A percentile compares a stretch with the other conserved stretches of the same genome.
These are phyloP conservation scores for Withania somnifera DNA, from an alignment of 305 asterid genomes.

Conservation along the genomic window DNA sequence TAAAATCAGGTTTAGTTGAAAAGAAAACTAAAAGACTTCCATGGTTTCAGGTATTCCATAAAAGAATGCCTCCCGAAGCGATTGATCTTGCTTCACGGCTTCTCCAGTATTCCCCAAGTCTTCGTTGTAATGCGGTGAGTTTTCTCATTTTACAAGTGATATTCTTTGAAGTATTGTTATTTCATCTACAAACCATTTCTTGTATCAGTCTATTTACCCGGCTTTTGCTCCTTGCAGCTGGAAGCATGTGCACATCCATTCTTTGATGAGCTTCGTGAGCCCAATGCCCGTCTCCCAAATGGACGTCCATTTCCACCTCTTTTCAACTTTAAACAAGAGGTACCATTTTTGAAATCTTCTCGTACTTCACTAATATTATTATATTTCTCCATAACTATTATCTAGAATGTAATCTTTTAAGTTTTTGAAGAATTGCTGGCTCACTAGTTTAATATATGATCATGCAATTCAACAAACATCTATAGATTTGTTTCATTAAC, in stretches of 20 bases:
- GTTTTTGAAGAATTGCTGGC: background rate
- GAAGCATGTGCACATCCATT: constrained; percentile 96
- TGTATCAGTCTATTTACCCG: constrained; percentile 1
- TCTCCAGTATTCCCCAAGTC: constrained; percentile 93
- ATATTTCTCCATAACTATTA: background rate
- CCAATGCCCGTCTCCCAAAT: constrained; percentile 78
- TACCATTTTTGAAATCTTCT: constrained; percentile 15
- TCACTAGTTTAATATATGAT: background rate
- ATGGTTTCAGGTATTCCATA: constrained; percentile 66
- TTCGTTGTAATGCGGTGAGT: constrained; percentile 89
- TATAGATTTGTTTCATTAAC: background rate
- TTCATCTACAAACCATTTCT: background rate
- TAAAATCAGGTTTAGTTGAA: background rate
- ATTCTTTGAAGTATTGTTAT: background rate
- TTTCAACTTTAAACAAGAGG: constrained; percentile 88
- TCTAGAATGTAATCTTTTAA: background rate
- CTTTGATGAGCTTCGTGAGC: constrained; percentile 94
- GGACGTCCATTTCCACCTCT: constrained; percentile 84
- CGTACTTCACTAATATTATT: background rate
- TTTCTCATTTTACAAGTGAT: background rate
- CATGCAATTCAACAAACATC: background rate
- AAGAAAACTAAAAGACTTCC: constrained; percentile 4
- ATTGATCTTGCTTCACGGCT: constrained; percentile 93
- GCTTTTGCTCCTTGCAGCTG: constrained; percentile 43
- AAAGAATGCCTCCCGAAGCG: constrained; percentile 98